Percentiles rank a stretch among this genome's conserved stretches.
Conservation (phyloP, 108 stramenopile genomes). For the Stephanodiscus minutulus region DNA sequence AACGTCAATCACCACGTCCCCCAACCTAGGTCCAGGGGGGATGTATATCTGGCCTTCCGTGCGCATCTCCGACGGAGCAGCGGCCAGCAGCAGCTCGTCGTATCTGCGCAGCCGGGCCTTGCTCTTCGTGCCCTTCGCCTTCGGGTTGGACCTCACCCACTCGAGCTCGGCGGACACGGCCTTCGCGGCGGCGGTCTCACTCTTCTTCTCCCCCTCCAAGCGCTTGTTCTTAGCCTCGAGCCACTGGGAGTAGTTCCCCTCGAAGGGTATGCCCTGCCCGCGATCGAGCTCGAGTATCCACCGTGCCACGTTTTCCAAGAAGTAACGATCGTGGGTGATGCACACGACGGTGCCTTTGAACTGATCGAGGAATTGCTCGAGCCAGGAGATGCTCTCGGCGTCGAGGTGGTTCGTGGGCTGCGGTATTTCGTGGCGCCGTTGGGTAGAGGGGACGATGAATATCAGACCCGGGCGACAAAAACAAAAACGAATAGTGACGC, state of each 20-base stretch:
- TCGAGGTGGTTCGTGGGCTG: slow-evolving; percentile 74
- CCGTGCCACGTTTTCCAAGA: slow-evolving; percentile 92
- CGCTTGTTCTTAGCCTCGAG: slow-evolving; percentile 90
- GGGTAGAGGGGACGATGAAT: neutral
- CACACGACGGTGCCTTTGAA: slow-evolving; percentile 97
- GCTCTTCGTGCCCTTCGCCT: slow-evolving; percentile 88
- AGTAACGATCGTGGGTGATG: slow-evolving; percentile 94
- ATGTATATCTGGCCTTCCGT: slow-evolving; percentile 92
- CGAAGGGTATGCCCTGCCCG: slow-evolving; percentile 90
- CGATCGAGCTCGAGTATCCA: slow-evolving; percentile 98
- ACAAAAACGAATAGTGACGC: neutral
- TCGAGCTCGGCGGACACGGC: slow-evolving; percentile 86
- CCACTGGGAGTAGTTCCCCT: slow-evolving; percentile 96
- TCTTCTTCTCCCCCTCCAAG: slow-evolving; percentile 84
- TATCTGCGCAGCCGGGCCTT: slow-evolving; percentile 91
- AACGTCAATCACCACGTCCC: slow-evolving; percentile 87
- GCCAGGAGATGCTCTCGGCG: slow-evolving; percentile 81
- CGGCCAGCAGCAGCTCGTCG: slow-evolving; percentile 85
- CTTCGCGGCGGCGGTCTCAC: slow-evolving; percentile 75
- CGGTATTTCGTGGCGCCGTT: neutral
- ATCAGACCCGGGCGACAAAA: slow-evolving; percentile 20
- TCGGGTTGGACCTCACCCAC: slow-evolving; percentile 91
- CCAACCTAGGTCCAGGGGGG: slow-evolving; percentile 92
- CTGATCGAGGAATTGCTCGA: slow-evolving; percentile 86
- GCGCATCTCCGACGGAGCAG: slow-evolving; percentile 74